These are phyloP conservation scores for Picea glauca DNA, from an alignment of 75 land plant species.

Conservation along the genomic window DNA sequence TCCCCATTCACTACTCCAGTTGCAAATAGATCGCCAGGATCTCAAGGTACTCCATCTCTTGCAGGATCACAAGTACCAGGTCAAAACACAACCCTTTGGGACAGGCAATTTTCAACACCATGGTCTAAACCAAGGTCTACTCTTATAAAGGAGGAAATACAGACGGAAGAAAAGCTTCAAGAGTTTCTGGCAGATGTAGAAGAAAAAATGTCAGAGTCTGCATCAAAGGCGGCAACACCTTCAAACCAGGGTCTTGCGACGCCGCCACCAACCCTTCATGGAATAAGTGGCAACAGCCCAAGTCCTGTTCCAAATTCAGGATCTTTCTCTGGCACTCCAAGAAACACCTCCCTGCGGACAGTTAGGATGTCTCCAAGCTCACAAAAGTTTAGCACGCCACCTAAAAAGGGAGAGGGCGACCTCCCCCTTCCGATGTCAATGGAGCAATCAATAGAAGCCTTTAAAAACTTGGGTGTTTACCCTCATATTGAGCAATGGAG, in stretches of 20 bases:
- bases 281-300: conserved; percentile 51
- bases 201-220: conserved; percentile 69
- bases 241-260: conserved; percentile 32
- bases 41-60: conserved; percentile 36
- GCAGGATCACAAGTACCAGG: conserved; percentile 23
- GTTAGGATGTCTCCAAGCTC: conserved; percentile 87
- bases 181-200: conserved; percentile 79
- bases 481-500: conserved; percentile 97
- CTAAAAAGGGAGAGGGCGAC: conserved; percentile 94
- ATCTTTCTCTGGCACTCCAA: conserved; percentile 59
- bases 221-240: conserved; percentile 32
- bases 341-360: conserved; percentile 83
- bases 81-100: conserved; percentile 34
- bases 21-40: conserved; percentile 27
- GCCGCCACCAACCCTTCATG: conserved; percentile 61
- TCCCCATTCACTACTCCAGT: conserved; percentile 21
- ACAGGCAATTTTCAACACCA: conserved; percentile 34
- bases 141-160: conserved; percentile 56
- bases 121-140: conserved; percentile 59
- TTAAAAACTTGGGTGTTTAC: conserved; percentile 68
- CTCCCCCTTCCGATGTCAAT: conserved; percentile 81
- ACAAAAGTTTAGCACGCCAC: conserved; percentile 76
- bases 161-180: conserved; percentile 71
- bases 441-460: conserved; percentile 73
- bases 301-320: conserved; percentile 37